Evolutionary conservation across 257 asterid genomes (phyloP), one percentile per base, ranked within the genome.

Genomic region (Scutellaria barbata): DNA sequence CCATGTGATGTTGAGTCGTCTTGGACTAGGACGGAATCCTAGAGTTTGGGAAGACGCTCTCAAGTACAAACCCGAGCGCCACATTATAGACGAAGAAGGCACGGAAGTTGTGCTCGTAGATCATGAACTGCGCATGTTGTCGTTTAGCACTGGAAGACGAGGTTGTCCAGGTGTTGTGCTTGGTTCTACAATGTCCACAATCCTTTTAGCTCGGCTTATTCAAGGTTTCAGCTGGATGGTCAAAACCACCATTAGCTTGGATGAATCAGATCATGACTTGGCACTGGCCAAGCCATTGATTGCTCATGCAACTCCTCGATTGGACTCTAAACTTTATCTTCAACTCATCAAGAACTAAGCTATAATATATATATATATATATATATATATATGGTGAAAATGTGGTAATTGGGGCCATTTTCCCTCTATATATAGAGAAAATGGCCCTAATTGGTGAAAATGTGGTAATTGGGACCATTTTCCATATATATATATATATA

Each of bases 11-110:
- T 10, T 81, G n/a, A 81, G 77, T n/a, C 76, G 85, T 8, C 37
- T 3, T 0, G 82, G 80, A 10, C 66, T 77, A 14, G 85, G 82
- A 8, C 74, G 76, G 3, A 81, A 81, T 63, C 80, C 85, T 40
- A 78, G 72, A 62, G 65, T 40, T 46, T 78, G 83, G 86, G 71
- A 66, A 4, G 74, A 78, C 12, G 65, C 72, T 7, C 67, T 71
- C 4, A 50, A 7, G 37, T 80, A 22, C 58, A 73, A 63, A 9
- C 77, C 76, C 0, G 81, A 75, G 16, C 78, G 81, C 61, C 84
- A 80, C 63, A 48, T 79, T 5, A 8, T 4, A 0, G 37, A 51
- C 4, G 41, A 22, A 22, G 1, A 20, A 20, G 39, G 25, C 30
- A 9, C 74, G 1, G 22, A 35, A 0, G 79, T 72, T 1, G 46